These are phyloP conservation scores for Saussurea involucrata DNA, from an alignment of 129 eudicot species.

Conservation along the genomic window DNA sequence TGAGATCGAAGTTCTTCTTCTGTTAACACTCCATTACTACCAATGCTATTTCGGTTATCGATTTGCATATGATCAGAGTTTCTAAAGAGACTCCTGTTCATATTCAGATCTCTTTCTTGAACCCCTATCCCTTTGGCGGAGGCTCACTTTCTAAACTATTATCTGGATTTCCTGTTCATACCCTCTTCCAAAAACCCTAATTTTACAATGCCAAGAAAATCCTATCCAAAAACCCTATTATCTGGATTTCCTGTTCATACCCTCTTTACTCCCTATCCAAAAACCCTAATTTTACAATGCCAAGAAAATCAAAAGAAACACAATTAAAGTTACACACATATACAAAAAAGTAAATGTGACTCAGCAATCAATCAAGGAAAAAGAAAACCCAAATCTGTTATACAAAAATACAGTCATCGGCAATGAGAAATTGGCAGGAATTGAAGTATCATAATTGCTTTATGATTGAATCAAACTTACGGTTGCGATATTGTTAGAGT, in stretches of 20 bases:
- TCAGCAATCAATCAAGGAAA: neutral
- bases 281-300: conserved; percentile 26
- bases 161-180: conserved; percentile 40
- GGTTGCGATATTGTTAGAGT: conserved; percentile 26
- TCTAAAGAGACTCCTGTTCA: conserved; percentile 54
- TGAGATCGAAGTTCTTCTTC: conserved; percentile 78
- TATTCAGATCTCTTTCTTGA: conserved; percentile 47
- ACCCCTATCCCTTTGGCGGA: conserved; percentile 41
- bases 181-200: conserved; percentile 24
- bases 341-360: neutral
- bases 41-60: conserved; percentile 24
- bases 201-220: too few species aligned
- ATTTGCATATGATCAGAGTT: conserved; percentile 25
- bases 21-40: conserved; percentile 31
- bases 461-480: conserved; percentile 17
- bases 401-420: neutral
- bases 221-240: too few species aligned
- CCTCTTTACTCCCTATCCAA: too few species aligned
- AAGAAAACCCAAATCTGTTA: neutral
- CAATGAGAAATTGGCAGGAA: neutral
- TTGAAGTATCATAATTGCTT: neutral
- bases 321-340: neutral
- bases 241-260: too few species aligned
- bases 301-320: neutral
- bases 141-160: conserved; percentile 51